A percentile compares a stretch with the other conserved stretches of the same genome.
Conservation (phyloP, 164 flowering plant species). For the Dillenia turbinata region DNA sequence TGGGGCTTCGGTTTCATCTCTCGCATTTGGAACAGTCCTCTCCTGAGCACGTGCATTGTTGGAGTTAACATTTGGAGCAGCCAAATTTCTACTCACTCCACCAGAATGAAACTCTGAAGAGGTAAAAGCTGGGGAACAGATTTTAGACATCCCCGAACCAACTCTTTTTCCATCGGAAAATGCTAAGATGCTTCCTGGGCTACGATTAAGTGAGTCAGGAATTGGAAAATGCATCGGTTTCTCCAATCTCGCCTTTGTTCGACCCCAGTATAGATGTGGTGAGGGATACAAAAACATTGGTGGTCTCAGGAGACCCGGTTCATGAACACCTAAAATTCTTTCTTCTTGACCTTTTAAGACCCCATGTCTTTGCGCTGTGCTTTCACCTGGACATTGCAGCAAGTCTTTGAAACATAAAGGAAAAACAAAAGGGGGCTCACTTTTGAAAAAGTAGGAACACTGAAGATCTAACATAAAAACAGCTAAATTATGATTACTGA, state of each 20-base stretch:
- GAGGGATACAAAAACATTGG: conserved; percentile 9
- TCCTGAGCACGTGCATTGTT: conserved; percentile 12
- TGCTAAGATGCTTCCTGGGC: conserved; percentile 2
- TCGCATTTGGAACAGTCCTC: conserved; percentile 6
- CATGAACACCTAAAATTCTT: conserved; percentile 6
- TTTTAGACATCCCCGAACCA: conserved; percentile 7
- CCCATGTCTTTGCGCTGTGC: conserved; percentile 17
- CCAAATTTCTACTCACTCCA: conserved; percentile 8
- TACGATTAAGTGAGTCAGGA: conserved; percentile 6
- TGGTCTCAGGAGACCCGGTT: conserved; percentile 8
- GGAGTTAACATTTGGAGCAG: conserved; percentile 8
- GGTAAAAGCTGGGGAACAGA: conserved; percentile 10
- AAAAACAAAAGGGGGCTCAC: background rate
- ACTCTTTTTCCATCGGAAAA: conserved; percentile 6
- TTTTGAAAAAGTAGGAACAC: too few species aligned
- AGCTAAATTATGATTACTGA: conserved; percentile 15
- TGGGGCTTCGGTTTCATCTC: conserved; percentile 12
- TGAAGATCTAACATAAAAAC: background rate
- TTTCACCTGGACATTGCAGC: conserved; percentile 12
- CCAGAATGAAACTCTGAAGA: conserved; percentile 1
- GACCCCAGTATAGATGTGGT: conserved; percentile 9
- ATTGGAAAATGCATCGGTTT: conserved; percentile 9
- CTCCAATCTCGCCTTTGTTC: conserved; percentile 10
- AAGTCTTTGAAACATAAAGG: conserved; percentile 9
- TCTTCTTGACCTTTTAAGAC: conserved; percentile 66